Base-by-base conservation (phyloP, 2,329 filamentous ascomycete genomes). In the Juglanconis oblonga region DNA sequence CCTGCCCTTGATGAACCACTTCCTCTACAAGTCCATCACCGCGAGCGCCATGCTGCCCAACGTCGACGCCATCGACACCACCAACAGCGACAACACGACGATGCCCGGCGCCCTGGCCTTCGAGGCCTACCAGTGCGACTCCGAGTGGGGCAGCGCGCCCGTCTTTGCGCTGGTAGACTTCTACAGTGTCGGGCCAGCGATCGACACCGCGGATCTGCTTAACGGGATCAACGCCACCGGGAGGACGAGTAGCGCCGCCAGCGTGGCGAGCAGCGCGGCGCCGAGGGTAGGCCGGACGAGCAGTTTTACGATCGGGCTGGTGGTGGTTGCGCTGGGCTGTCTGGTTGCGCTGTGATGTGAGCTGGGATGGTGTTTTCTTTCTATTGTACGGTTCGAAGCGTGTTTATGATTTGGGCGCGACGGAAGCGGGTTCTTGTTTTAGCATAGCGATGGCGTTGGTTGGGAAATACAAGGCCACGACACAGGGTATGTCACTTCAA, bases 141-240 rank as follows among this genome's bases (percentile, higher is more conserved):
- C 66, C 3, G 74, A 84, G 62, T 94, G 88, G 78, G 81, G 81
- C n/a, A 73, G 76, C 33, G 77, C 80, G 53, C 89, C 91, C n/a
- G 86, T 81, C 3, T 93, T 91, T 67, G 81, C 91, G 24, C 79
- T 95, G 9, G 89, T 94, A 1, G 91, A 96, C 73, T 94, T 92
- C 72, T 92, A 87, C 72, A 87, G 91, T 71, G 80, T 87, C 61
- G 90, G 88, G 0, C 85, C 88, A 0, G 84, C 89, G 36, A 84
- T 95, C 57, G 77, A 80, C 6, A 87, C 87, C 0, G 87, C 89
- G 2, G 91, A 95, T 73, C 73, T 68, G 50, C 72, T 92, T 68
- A 94, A 94, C 71, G 77, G 76, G 8, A 73, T 87, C 58, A 74
- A 50, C 48, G 54, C 60, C 14, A 63, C 62, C 52, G 66, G 67